Evolutionary conservation across 129 eudicot species (phyloP), one percentile per base, ranked within the genome.

Genomic region (Heracleum sosnowskyi): DNA sequence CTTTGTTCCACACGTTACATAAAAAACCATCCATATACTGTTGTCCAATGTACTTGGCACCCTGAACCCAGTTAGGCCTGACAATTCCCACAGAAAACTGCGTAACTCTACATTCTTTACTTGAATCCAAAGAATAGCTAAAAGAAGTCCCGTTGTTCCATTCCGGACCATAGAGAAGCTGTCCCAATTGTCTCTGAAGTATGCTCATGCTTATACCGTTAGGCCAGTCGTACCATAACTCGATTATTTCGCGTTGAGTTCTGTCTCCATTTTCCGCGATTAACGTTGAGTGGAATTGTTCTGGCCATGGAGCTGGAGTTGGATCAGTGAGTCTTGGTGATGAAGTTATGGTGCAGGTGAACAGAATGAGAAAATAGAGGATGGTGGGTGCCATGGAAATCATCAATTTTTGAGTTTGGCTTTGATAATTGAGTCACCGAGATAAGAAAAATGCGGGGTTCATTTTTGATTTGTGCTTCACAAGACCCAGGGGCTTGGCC

Each of bases 221-320:
- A 18, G 88, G 85, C 82, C 82, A 86, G 80, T 89, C 92, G 83
- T 88, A 88, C 84, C 88, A 89, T 60, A 89, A 76, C 49, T 89
- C 89, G 0, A 34, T n/a, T 4, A 42, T 39, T 34, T 88, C 85
- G 36, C 78, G 85, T 16, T 12, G 36, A 8, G 17, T 39, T 17
- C 84, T 83, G 74, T 33, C 81, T 76, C 12, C 35, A 57, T 82
- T 84, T 78, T 84, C 75, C 33, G 31, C 47, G 11, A 86, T 75
- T 26, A 84, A 22, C 18, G 92, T 57, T 57, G 66, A 79, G 84
- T 89, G 92, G 69, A 89, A 89, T 73, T 81, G 91, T 40, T 9
- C 74, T 35, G 87, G 85, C 87, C 87, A 83, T 4, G 79, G 51
- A 2, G 75, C 12, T 13, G 87, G 87, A 22, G 31, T 73, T 18